These are phyloP conservation scores for Bocquillonia castaneifolia DNA, from an alignment of 441 rosid species.

Conservation along the genomic window DNA sequence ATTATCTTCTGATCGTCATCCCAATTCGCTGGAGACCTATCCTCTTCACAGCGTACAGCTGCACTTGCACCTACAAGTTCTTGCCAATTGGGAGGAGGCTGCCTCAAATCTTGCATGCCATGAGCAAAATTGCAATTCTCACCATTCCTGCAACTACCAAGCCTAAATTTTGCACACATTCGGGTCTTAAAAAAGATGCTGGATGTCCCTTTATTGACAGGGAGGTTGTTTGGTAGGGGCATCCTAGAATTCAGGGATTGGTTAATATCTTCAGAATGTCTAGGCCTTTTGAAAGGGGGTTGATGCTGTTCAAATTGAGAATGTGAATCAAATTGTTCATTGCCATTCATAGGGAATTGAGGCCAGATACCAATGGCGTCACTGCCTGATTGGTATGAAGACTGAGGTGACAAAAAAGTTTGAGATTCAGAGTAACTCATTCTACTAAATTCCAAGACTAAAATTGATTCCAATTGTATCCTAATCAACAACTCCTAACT, in stretches of 20 bases:
- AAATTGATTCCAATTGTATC: conserved; percentile 6
- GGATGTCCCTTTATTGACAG: conserved; percentile 55
- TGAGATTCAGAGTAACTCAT: conserved; percentile 62
- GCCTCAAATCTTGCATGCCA: conserved; percentile 82
- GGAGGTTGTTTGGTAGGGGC: conserved; percentile 36
- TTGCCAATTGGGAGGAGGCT: conserved; percentile 94
- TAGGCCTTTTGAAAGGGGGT: conserved; percentile 64
- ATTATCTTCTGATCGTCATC: conserved; percentile 93
- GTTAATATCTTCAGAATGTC: conserved; percentile 47
- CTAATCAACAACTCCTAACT: neutral
- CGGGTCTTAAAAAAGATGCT: conserved; percentile 92
- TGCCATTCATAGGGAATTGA: conserved; percentile 38
- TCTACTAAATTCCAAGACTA: conserved; percentile 11
- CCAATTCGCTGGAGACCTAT: conserved; percentile 50
- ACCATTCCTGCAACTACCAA: conserved; percentile 72
- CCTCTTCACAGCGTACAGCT: conserved; percentile 42
- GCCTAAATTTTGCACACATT: conserved; percentile 71
- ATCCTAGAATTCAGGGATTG: conserved; percentile 31
- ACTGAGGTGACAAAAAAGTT: conserved; percentile 34
- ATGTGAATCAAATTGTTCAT: conserved; percentile 38
- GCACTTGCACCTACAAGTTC: conserved; percentile 63
- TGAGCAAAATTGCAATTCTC: conserved; percentile 93
- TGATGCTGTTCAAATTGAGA: conserved; percentile 34
- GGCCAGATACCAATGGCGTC: conserved; percentile 61
- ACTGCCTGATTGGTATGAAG: conserved; percentile 32